phyloP scores from a whole-genome alignment of 495 filamentous ascomycete species.

The Penicillium waksmanii region DNA sequence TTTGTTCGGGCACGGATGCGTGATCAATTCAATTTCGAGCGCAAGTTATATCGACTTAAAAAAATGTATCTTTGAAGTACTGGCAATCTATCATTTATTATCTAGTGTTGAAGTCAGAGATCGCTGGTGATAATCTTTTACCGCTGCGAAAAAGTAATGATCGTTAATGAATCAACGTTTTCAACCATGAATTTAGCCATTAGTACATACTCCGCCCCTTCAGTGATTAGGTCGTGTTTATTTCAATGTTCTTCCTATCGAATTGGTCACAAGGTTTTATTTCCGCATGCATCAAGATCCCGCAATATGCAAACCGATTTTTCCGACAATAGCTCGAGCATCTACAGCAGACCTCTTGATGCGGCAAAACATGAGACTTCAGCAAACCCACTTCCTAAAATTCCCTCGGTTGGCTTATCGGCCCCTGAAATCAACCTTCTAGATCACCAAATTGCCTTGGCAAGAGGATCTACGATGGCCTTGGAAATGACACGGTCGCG shows the following conservation, averaged over 20 bases:
- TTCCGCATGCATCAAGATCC: background rate
- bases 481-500: slow-evolving; percentile 18
- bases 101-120: no score
- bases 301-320: background rate
- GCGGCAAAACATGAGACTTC: background rate
- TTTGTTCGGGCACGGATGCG: no score
- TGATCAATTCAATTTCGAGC: no score
- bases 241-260: background rate
- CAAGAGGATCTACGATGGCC: slow-evolving; percentile 9
- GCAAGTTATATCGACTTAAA: no score
- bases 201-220: no score
- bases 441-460: slow-evolving; percentile 15
- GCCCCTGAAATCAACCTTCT: background rate
- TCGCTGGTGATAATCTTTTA: no score
- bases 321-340: background rate
- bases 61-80: no score
- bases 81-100: no score
- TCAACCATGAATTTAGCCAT: no score
- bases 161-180: no score
- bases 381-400: background rate
- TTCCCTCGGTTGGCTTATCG: background rate
- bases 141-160: no score
- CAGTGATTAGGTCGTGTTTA: no score
- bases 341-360: background rate
- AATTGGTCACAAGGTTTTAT: background rate